Percentiles rank a stretch among this genome's conserved stretches.
Conservation (phyloP, 768 basidiomycete species). For the Exidia glandulosa region DNA sequence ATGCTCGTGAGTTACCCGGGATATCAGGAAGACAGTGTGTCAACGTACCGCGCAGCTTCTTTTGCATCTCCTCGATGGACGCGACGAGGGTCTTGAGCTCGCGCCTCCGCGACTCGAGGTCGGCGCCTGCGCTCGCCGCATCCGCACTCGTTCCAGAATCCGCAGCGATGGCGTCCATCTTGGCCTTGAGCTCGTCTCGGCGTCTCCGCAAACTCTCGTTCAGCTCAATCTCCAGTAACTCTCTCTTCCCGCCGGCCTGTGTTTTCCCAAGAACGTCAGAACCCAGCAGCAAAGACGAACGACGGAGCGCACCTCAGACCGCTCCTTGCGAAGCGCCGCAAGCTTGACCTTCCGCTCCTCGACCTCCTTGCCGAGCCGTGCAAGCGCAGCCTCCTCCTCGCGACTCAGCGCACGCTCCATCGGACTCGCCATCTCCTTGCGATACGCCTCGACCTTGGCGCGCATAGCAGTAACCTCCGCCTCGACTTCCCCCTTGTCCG, state of each 20-base stretch:
- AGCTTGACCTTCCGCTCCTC: constrained; percentile 65
- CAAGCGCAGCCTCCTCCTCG: constrained; percentile 61
- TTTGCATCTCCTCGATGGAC: constrained; percentile 53
- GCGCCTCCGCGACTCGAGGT: constrained; percentile 53
- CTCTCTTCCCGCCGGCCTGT: constrained; percentile 66
- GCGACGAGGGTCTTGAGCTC: constrained; percentile 59
- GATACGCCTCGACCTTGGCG: constrained; percentile 53
- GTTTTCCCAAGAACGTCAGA: too few relatives aligned
- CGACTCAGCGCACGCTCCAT: constrained; percentile 62
- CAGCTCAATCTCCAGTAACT: constrained; percentile 81
- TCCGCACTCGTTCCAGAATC: constrained; percentile 28
- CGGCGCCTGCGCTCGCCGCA: constrained; percentile 46
- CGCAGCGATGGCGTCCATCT: constrained; percentile 59
- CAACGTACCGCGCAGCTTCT: constrained; percentile 45
- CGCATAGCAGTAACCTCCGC: constrained; percentile 54
- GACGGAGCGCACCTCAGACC: constrained; percentile 51
- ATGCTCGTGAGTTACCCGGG: neutral
- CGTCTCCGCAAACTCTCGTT: constrained; percentile 78
- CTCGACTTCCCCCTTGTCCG: constrained; percentile 58
- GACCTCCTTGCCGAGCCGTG: constrained; percentile 58
- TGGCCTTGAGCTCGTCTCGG: constrained; percentile 63
- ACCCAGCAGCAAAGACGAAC: neutral
- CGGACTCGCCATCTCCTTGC: constrained; percentile 59
- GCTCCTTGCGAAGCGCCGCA: constrained; percentile 32
- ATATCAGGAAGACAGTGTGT: neutral